Evolutionary conservation across 257 asterid species (phyloP), one percentile per base, ranked within the genome.

Genomic region (Petunia secreta): DNA sequence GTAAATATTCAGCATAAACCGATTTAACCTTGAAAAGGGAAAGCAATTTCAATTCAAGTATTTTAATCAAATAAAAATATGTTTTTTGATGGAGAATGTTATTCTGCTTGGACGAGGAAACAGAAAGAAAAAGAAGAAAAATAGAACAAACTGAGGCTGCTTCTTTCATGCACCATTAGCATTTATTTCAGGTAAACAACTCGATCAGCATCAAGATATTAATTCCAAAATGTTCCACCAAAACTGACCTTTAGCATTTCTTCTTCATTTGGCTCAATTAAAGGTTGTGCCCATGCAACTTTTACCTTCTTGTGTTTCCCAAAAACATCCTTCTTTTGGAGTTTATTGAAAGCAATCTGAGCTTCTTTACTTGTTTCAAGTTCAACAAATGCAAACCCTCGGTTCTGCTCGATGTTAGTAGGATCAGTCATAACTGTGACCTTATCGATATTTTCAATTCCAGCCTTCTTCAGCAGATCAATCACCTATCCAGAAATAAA

Each of bases 221-320:
- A 58, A 82, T 78, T 83, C 73, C 44, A 48, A 77, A 73, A 43
- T 60, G 40, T 76, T 63, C 63, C 80, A 55, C 75, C 60, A 75
- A 80, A 79, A 88, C 89, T 82, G 68, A 90, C 98, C 92, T 89
- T 92, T 66, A 78, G 89, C 80, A 85, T 55, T 82, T 91, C 94
- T 82, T 90, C 94, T 86, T 91, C 91, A 65, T 85, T 75, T 58
- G 92, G 94, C 89, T 86, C 90, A 54, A 71, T 78, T 80, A 87
- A 83, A 50, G 97, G 94, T 52, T 90, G 85, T n/a, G 98, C 98
- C 98, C 98, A 93, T 69, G 82, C 89, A 79, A 91, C 91, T 81
- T 83, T 88, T 53, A 93, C 82, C 77, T 77, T 85, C 84, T 54
- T 75, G 81, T 87, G 80, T 58, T 85, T 84, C 43, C 87, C 88